Evolutionary conservation across 1,139 yeast species (phyloP).

Genomic region (Hansenula sp.): DNA sequence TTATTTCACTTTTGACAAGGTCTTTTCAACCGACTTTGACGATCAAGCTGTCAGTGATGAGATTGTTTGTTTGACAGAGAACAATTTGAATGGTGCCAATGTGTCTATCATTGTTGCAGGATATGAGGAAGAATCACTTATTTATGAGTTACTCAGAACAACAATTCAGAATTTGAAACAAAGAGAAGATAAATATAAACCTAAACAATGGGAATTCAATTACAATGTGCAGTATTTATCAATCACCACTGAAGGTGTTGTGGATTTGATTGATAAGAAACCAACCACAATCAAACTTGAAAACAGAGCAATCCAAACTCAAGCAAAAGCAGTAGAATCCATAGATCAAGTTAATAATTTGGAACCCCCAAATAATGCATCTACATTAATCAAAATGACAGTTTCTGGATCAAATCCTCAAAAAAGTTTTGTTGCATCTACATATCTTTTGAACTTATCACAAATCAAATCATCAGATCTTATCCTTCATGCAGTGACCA

Average conservation of each 20-base stretch:
- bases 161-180: conserved; percentile 2
- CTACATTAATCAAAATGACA: conserved; percentile 10
- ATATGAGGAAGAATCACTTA: conserved; percentile 3
- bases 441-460: conserved; percentile 11
- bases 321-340: neutral
- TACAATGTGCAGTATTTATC: conserved; percentile 11
- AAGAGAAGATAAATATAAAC: conserved; percentile 10
- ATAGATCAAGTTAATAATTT: neutral
- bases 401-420: conserved; percentile 5
- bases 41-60: conserved; percentile 8
- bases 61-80: conserved; percentile 12
- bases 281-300: conserved; percentile 9
- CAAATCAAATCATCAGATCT: conserved; percentile 13
- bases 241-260: conserved; percentile 10
- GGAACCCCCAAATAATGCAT: conserved; percentile 4
- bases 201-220: conserved; percentile 9
- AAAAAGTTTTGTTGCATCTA: conserved; percentile 8
- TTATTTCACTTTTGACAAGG: conserved; percentile 7
- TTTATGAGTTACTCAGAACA: neutral
- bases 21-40: neutral
- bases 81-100: conserved; percentile 15
- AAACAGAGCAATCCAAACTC: conserved; percentile 6
- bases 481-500: conserved; percentile 8
- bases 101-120: conserved; percentile 11
- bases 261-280: conserved; percentile 4